Evolutionary conservation across 352 stramenopile species (phyloP).

Genomic region (Phytophthora meadii): DNA sequence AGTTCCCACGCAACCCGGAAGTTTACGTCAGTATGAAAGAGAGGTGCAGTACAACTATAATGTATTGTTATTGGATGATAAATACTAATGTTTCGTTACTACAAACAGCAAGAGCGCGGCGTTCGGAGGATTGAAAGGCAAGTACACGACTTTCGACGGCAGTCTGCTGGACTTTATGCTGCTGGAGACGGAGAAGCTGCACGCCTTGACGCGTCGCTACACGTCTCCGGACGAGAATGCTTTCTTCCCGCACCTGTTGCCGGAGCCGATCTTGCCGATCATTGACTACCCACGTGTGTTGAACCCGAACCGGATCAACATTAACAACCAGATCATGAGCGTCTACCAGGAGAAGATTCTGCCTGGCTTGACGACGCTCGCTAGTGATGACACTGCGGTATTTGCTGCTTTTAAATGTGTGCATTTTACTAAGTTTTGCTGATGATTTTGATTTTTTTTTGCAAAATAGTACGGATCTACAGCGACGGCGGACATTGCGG

Average conservation of each 20-base stretch:
- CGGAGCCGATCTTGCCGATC: constrained; percentile 91
- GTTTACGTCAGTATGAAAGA: constrained; percentile 95
- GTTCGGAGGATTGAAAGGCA: constrained; percentile 84
- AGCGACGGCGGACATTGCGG: constrained; percentile 90
- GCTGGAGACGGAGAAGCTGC: constrained; percentile 96
- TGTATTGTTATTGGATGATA: constrained; percentile 6
- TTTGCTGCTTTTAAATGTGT: neutral
- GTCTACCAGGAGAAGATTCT: constrained; percentile 98
- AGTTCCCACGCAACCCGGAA: constrained; percentile 95
- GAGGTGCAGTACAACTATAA: constrained; percentile 33
- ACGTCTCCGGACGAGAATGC: constrained; percentile 98
- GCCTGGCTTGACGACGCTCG: constrained; percentile 84
- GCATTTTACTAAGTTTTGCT: neutral
- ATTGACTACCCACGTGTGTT: constrained; percentile 95
- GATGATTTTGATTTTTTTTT: neutral
- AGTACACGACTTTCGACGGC: constrained; percentile 86
- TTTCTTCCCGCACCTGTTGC: constrained; percentile 96
- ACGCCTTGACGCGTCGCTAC: constrained; percentile 96
- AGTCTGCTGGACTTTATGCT: constrained; percentile 97
- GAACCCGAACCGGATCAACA: constrained; percentile 96
- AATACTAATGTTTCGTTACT: neutral
- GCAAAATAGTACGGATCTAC: constrained; percentile 76
- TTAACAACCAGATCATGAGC: constrained; percentile 97
- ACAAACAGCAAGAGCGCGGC: constrained; percentile 62
- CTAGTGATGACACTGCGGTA: constrained; percentile 91